phyloP scores from a whole-genome alignment of 2,329 filamentous ascomycete genomes.

The Verticillium nubilum region DNA sequence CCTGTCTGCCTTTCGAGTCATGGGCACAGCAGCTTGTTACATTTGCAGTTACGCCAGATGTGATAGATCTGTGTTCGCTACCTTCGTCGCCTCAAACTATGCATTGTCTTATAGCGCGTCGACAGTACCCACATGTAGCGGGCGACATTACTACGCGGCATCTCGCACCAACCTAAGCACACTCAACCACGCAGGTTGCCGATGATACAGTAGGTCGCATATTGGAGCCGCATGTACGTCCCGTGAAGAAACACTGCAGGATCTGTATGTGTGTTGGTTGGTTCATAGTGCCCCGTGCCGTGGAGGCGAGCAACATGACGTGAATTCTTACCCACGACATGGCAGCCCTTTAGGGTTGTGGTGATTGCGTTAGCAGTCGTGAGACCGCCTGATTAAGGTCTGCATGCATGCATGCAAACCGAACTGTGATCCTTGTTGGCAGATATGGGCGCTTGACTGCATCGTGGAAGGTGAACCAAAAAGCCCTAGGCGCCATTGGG shows the following conservation, averaged over 20 bases:
- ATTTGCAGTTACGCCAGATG: too few species aligned
- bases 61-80: too few species aligned
- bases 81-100: too few species aligned
- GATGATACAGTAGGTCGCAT: background rate
- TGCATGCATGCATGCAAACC: background rate
- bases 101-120: too few species aligned
- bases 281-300: background rate
- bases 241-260: background rate
- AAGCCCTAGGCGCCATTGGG: background rate
- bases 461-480: background rate
- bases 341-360: too few species aligned
- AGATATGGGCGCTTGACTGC: background rate
- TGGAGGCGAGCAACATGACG: background rate
- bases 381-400: too few species aligned
- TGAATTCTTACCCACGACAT: background rate
- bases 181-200: background rate
- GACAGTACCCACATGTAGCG: too few species aligned
- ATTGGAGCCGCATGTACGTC: background rate
- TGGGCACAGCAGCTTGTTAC: too few species aligned
- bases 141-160: too few species aligned
- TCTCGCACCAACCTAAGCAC: background rate
- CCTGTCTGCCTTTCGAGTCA: background rate
- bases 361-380: background rate
- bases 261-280: background rate
- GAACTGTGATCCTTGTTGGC: background rate